phyloP scores from a whole-genome alignment of 2,329 filamentous ascomycete genomes.

The Diaporthe citrichinensis region DNA sequence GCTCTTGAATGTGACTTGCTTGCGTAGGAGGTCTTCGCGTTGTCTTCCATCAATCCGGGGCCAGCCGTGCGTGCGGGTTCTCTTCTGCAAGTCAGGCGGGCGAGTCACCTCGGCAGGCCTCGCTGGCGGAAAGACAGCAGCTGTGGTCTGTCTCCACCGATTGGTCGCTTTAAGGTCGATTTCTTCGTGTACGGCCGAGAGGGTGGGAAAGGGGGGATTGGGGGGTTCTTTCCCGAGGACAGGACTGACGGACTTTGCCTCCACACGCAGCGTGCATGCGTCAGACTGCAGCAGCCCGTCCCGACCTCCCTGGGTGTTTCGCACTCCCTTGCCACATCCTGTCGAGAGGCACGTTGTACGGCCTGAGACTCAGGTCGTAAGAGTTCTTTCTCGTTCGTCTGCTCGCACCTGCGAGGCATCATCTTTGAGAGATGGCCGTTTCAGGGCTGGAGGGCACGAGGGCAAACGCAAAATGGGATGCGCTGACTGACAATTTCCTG shows the following conservation, averaged over 20 bases:
- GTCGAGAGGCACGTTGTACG: background rate
- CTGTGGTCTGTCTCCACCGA: background rate
- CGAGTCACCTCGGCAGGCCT: background rate
- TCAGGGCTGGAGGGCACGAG: background rate
- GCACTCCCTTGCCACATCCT: background rate
- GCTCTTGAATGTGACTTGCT: background rate
- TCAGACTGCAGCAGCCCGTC: constrained; percentile 11
- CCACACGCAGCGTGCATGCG: background rate
- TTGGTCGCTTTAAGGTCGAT: background rate
- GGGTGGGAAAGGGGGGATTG: background rate
- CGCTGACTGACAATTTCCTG: constrained; percentile 14
- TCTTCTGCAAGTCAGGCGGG: background rate
- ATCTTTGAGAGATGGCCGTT: background rate
- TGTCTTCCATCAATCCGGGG: too few species aligned
- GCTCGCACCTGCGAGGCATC: background rate
- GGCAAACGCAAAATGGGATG: background rate
- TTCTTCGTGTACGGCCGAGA: background rate
- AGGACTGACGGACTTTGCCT: background rate
- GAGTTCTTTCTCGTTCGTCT: background rate
- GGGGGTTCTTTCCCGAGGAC: background rate
- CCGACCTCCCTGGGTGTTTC: too few species aligned
- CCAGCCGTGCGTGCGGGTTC: background rate
- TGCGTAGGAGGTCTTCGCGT: background rate
- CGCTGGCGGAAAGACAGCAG: background rate
- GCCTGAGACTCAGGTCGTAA: background rate